A percentile compares a stretch with the other conserved stretches of the same genome.
Evolutionary conservation across 805 yeast species (phyloP).

Genomic region (Barnettozyma vustinii): DNA sequence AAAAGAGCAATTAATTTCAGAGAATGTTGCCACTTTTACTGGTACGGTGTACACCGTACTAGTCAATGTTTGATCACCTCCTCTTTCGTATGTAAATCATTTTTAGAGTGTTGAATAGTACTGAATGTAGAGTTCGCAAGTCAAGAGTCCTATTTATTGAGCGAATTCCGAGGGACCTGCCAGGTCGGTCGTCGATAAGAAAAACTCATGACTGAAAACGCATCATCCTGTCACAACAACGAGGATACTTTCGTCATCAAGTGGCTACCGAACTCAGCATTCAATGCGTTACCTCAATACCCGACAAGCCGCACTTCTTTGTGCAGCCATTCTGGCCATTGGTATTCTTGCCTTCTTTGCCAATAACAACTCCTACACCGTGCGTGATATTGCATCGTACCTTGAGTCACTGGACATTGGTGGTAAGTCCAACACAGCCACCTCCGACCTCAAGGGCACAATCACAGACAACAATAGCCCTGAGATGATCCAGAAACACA

Average conservation of each 20-base stretch:
- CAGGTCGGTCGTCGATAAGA: background rate
- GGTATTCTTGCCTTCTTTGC: background rate
- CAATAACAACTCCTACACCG: background rate
- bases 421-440: background rate
- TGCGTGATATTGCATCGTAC: conserved; percentile 1
- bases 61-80: too few species aligned
- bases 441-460: background rate
- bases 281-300: conserved; percentile 1
- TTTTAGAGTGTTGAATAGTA: too few species aligned
- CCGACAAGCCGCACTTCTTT: background rate
- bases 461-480: conserved; percentile 3
- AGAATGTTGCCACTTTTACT: too few species aligned
- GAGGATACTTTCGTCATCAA: too few species aligned
- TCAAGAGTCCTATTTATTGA: background rate
- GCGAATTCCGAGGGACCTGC: background rate
- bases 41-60: too few species aligned
- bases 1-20: too few species aligned
- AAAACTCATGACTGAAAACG: background rate
- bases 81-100: too few species aligned
- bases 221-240: background rate
- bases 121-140: too few species aligned
- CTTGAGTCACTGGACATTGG: conserved; percentile 2
- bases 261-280: background rate
- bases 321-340: conserved; percentile 1
- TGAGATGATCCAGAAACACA: conserved; percentile 6